phyloP scores from a whole-genome alignment of 148 eudicot genomes.

The Nepenthes gracilis region DNA sequence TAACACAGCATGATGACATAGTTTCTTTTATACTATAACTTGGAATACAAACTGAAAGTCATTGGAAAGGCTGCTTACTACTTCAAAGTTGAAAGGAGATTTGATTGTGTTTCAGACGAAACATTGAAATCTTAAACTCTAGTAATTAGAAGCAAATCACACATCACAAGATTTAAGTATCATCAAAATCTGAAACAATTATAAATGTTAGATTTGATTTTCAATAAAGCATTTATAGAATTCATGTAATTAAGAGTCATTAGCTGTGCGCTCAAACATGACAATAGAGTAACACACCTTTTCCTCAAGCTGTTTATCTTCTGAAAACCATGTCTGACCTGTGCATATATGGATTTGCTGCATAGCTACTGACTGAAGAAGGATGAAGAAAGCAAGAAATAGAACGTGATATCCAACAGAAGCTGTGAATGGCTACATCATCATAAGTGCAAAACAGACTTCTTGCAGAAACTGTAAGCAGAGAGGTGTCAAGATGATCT shows the following conservation, averaged over 20 bases:
- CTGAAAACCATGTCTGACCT: constrained; percentile 69
- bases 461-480: no score
- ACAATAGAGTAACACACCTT: constrained; percentile 31
- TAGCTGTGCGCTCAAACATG: neutral
- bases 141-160: no score
- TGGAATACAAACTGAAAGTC: no score
- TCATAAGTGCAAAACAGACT: neutral
- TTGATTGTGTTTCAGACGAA: no score
- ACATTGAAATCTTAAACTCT: no score
- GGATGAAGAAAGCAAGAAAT: neutral
- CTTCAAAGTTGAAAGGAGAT: no score
- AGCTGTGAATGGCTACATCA: neutral
- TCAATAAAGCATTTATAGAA: neutral
- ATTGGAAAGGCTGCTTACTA: no score
- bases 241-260: neutral
- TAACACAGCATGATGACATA: no score
- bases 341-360: constrained; percentile 49
- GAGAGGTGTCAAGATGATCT: no score
- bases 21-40: no score
- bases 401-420: neutral
- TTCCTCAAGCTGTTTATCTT: constrained; percentile 47
- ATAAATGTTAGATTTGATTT: neutral
- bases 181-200: neutral
- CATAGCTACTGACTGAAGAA: constrained; percentile 40
- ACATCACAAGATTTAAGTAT: no score